Base-by-base conservation (phyloP, 1,284 basidiomycete species). In the Anthracocystis setariae region DNA sequence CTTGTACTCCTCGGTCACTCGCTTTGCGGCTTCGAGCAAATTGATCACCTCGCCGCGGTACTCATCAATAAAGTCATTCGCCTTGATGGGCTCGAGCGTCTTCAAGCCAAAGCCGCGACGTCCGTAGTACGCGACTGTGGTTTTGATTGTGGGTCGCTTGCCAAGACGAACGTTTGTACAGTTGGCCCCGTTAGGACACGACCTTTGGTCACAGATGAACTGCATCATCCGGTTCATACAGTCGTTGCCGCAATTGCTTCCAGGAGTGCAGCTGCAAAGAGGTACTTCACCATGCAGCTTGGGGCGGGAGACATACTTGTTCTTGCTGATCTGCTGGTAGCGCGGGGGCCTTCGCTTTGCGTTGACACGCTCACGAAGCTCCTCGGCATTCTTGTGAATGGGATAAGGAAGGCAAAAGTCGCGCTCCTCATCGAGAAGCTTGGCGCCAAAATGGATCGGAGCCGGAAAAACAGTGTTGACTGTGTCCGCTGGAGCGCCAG, bases 1-100 rank as follows among this genome's bases (percentile, higher is more conserved):
- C 44, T 70, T 71, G 61, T 81, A 81, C 44, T 64, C 48, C 25
- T 75, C 71, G 13, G 42, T 71, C 23, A 72, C 71, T 24, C 79
- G 64, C 40, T 77, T 72, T n/a, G 53, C 54, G 3, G 67, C 68
- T 55, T 81, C 77, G 21, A 47, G 38, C 8, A 76, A 49, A 29
- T 78, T 50, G 63, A 81, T 78, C 17, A 81, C 72, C 47, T 81
- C 79, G 33, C 79, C 79, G 23, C 79, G 73, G 43, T 81, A 81
- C 57, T 81, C 78, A 52, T 74, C 78, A 46, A 81, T 67, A 29
- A 79, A 78, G 8, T 65, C 57, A 21, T 67, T 72, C 58, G 56
- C 63, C 25, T 58, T 47, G 61, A 81, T 64, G 3, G 67, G 49
- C 44, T 76, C 62, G 24, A 66, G 64, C 45, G 78, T 74, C 40